These are phyloP conservation scores for Boletus pseudo-olivaceus DNA, from an alignment of 768 basidiomycete genomes.

Conservation along the genomic window DNA sequence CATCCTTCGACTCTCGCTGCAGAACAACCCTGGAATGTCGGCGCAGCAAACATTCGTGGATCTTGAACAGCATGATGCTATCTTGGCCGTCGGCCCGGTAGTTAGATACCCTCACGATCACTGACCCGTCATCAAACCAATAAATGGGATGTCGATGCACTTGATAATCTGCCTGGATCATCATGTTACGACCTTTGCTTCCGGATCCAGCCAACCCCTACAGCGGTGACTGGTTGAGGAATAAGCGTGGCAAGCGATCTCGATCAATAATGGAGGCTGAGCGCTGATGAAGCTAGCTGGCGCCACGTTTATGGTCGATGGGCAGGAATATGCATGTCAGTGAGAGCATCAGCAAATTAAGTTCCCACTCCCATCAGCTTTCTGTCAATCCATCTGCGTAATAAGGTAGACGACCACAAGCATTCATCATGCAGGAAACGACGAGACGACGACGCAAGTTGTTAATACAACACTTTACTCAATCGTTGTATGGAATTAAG, in stretches of 20 bases:
- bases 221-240: conserved; percentile 5
- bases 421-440: too few species aligned
- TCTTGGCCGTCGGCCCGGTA: conserved; percentile 8
- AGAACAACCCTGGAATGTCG: conserved; percentile 42
- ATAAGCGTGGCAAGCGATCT: conserved; percentile 8
- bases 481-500: conserved; percentile 84
- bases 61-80: conserved; percentile 42
- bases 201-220: conserved; percentile 3
- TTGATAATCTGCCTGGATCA: not conserved
- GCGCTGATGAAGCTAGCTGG: not conserved
- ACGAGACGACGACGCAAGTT: too few species aligned
- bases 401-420: too few species aligned
- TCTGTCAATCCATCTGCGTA: too few species aligned
- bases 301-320: too few species aligned
- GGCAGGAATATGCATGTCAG: too few species aligned
- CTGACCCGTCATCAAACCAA: conserved; percentile 67
- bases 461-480: conserved; percentile 85
- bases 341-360: too few species aligned
- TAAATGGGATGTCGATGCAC: conserved; percentile 42
- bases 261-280: conserved; percentile 3
- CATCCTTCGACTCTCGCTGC: conserved; percentile 1
- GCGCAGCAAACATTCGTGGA: conserved; percentile 51
- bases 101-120: conserved; percentile 45
- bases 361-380: too few species aligned
- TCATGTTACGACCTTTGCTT: not conserved